Conservation (phyloP, 2,329 filamentous ascomycete species). For the Chaetoscypha palmicola region DNA sequence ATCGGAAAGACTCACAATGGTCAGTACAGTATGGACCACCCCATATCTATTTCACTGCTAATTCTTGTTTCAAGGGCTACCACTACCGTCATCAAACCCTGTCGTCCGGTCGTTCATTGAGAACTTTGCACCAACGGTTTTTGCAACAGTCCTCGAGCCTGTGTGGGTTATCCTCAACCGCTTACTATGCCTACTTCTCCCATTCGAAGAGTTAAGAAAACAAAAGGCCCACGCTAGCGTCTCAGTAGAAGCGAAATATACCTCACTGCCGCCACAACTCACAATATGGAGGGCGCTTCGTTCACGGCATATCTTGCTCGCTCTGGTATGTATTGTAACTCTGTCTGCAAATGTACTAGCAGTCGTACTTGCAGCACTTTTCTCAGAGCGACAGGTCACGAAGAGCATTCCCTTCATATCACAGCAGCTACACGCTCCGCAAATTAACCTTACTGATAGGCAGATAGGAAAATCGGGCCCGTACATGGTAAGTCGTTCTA, state of each 20-base stretch:
- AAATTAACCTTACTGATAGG: too few relatives aligned
- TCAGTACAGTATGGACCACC: too few relatives aligned
- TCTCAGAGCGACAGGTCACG: slow-evolving; percentile 34
- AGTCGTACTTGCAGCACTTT: slow-evolving; percentile 44
- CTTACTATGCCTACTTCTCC: slow-evolving; percentile 45
- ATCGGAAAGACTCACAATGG: too few relatives aligned
- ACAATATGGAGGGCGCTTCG: slow-evolving; percentile 39
- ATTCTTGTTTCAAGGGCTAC: slow-evolving; percentile 14
- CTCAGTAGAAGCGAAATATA: slow-evolving; percentile 42
- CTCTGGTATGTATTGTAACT: slow-evolving; percentile 39
- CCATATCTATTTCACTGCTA: too few relatives aligned
- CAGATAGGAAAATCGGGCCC: slow-evolving; percentile 4
- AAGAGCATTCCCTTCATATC: slow-evolving; percentile 5
- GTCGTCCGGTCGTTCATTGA: slow-evolving; percentile 34
- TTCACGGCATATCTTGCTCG: slow-evolving; percentile 40
- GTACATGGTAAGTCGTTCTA: slow-evolving; percentile 11
- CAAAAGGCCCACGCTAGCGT: slow-evolving; percentile 34
- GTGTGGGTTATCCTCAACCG: slow-evolving; percentile 50
- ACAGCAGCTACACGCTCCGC: too few relatives aligned
- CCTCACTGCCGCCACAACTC: slow-evolving; percentile 48
- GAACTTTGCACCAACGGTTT: slow-evolving; percentile 46
- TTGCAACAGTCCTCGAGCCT: slow-evolving; percentile 51
- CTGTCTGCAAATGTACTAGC: slow-evolving; percentile 47
- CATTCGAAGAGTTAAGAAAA: slow-evolving; percentile 42
- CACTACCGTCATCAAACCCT: slow-evolving; percentile 15